Evolutionary conservation across 2,329 filamentous ascomycete genomes (phyloP).

Genomic region (Colletotrichum abscissum): DNA sequence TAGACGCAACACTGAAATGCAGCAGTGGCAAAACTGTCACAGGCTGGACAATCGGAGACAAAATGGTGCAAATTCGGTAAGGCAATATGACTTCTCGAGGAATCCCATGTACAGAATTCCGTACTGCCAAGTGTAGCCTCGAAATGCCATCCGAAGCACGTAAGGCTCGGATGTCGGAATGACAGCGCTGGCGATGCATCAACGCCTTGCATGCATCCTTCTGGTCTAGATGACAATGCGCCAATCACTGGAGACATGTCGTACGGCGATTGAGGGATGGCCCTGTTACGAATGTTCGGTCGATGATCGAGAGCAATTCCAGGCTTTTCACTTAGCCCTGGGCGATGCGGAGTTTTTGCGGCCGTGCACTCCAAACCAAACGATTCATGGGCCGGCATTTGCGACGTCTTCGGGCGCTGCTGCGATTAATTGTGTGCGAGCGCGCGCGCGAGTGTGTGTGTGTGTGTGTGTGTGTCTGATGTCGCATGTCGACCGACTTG

Average conservation of each 20-base stretch:
- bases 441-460: background rate
- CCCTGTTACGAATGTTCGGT: background rate
- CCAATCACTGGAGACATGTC: conserved; percentile 15
- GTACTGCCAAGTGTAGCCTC: background rate
- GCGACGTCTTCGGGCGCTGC: conserved; percentile 12
- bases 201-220: background rate
- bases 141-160: background rate
- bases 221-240: background rate
- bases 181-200: background rate
- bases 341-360: background rate
- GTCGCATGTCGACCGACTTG: conserved; percentile 29
- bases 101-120: background rate
- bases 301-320: background rate
- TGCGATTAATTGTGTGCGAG: background rate
- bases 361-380: conserved; percentile 18
- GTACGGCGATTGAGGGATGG: conserved; percentile 1
- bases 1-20: background rate
- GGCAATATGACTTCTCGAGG: background rate
- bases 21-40: background rate
- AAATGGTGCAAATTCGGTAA: background rate
- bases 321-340: background rate
- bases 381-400: conserved; percentile 28
- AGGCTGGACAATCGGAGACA: background rate
- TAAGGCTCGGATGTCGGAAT: background rate
- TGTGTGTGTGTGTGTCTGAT: conserved; percentile 33